phyloP scores from a whole-genome alignment of 2,329 filamentous ascomycete genomes.

The Knoxdaviesia capensis region DNA sequence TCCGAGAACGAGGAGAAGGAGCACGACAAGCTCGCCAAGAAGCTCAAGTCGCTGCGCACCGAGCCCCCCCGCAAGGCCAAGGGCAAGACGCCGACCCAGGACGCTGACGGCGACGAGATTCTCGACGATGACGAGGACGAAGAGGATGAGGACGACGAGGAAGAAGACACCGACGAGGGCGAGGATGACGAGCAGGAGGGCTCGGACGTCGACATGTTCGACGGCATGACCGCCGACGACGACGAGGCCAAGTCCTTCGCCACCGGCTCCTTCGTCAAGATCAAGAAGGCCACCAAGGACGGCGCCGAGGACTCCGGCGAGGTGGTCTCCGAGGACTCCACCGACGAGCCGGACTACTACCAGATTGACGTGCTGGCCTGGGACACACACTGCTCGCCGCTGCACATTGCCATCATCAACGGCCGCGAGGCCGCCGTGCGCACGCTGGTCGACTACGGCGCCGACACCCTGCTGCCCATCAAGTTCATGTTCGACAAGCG shows the following conservation, averaged over 20 bases:
- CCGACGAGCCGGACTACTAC: conserved; percentile 56
- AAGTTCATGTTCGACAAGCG: conserved; percentile 36
- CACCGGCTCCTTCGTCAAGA: conserved; percentile 58
- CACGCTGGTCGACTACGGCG: conserved; percentile 53
- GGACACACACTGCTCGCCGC: conserved; percentile 53
- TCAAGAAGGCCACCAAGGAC: conserved; percentile 33
- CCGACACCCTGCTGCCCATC: conserved; percentile 55
- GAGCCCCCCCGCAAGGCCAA: conserved; percentile 4
- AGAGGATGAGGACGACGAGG: conserved; percentile 1
- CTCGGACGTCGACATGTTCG: conserved; percentile 25
- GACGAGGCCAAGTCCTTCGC: conserved; percentile 26
- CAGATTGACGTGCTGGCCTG: conserved; percentile 62
- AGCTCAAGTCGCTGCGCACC: conserved; percentile 15
- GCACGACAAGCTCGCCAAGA: conserved; percentile 32
- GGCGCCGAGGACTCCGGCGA: conserved; percentile 15
- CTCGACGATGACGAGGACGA: conserved; percentile 2
- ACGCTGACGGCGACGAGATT: conserved; percentile 8
- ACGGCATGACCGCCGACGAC: conserved; percentile 26
- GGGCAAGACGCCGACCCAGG: conserved; percentile 6
- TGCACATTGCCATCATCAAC: conserved; percentile 60
- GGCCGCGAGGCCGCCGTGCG: conserved; percentile 52
- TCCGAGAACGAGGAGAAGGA: conserved; percentile 51
- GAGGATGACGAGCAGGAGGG: conserved; percentile 16
- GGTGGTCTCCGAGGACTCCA: too few species aligned
- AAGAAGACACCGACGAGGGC: conserved; percentile 11